Evolutionary conservation across 805 yeast genomes (phyloP).

Genomic region (Middelhovenomyces tepae): DNA sequence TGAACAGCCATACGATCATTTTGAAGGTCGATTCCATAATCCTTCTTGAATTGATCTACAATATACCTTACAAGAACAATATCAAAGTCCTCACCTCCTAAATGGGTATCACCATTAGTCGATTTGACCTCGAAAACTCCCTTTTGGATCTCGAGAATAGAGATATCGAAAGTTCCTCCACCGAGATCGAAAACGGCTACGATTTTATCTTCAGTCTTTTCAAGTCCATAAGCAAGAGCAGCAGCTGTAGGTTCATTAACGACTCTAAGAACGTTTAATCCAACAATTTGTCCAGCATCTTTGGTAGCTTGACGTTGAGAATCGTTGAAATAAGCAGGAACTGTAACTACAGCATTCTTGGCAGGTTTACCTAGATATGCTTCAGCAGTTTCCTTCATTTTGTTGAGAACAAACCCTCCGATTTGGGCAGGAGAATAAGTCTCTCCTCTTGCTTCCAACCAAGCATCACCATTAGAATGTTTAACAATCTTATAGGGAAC

Average conservation of each 20-base stretch:
- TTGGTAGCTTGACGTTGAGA: slow-evolving; percentile 91
- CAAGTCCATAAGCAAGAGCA: slow-evolving; percentile 91
- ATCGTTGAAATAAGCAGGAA: slow-evolving; percentile 85
- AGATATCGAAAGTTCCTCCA: slow-evolving; percentile 98
- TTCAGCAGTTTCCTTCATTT: slow-evolving; percentile 98
- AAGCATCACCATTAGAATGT: slow-evolving; percentile 91
- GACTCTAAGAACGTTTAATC: slow-evolving; percentile 81
- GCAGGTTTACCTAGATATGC: slow-evolving; percentile 80
- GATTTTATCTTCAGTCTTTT: slow-evolving; percentile 70
- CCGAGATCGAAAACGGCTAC: slow-evolving; percentile 97
- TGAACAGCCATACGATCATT: slow-evolving; percentile 71
- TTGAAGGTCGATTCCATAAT: slow-evolving; percentile 55
- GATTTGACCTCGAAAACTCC: slow-evolving; percentile 98
- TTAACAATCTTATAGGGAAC: slow-evolving; percentile 88
- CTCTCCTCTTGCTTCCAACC: slow-evolving; percentile 87
- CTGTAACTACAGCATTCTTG: slow-evolving; percentile 84
- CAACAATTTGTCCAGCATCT: slow-evolving; percentile 97
- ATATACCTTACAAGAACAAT: slow-evolving; percentile 79
- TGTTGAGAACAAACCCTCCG: slow-evolving; percentile 87
- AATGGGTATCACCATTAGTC: slow-evolving; percentile 91
- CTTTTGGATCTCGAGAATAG: slow-evolving; percentile 91
- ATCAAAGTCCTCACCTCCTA: slow-evolving; percentile 91
- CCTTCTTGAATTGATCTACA: slow-evolving; percentile 68
- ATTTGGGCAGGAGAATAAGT: slow-evolving; percentile 90
- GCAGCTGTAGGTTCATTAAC: slow-evolving; percentile 92